Evolutionary conservation across 345 rosid species (phyloP), one percentile per base, ranked within the genome.

Genomic region (Boechera divaricarpa): DNA sequence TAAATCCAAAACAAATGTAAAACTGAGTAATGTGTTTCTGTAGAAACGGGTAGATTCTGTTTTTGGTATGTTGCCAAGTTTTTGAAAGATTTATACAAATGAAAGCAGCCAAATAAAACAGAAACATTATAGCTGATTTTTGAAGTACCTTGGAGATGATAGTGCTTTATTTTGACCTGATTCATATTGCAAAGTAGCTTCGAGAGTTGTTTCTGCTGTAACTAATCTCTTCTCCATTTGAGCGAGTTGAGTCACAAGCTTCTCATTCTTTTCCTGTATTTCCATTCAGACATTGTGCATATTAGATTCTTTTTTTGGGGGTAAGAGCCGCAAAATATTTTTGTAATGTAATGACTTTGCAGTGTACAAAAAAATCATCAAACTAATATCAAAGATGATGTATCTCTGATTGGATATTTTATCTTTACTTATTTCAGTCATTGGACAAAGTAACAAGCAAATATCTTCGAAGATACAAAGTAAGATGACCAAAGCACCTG

Each of bases 141-240:
- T 36, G 16, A 31, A 41, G 53, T 78, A 78, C 82, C 82, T 73
- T 44, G 94, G 97, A 77, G 97, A 85, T 67, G 86, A 80, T 70
- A 67, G 61, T 58, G 92, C 93, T 84, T 84, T 95, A 60, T 83
- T 73, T 83, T 92, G 90, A 71, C 98, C 96, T 77, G 87, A 77
- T 78, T 90, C 87, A 79, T 89, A 90, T 67, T 90, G 90, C 80
- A 86, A 21, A 38, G 98, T 95, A 77, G 99, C 99, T 84, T 92
- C 96, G 73, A 95, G 78, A 68, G 87, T 87, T 56, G 98, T 84
- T 77, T 95, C 99, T 76, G 98, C 99, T 87, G 92, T 84, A 65
- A 91, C 89, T 24, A 84, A 87, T 84, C 93, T 86, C 86, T 92
- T 85, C 80, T 92, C 93, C 97, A 92, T 87, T 71, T 86, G 85